Evolutionary conservation across 2,329 filamentous ascomycete genomes (phyloP).

Genomic region (Colletotrichum liriopes): DNA sequence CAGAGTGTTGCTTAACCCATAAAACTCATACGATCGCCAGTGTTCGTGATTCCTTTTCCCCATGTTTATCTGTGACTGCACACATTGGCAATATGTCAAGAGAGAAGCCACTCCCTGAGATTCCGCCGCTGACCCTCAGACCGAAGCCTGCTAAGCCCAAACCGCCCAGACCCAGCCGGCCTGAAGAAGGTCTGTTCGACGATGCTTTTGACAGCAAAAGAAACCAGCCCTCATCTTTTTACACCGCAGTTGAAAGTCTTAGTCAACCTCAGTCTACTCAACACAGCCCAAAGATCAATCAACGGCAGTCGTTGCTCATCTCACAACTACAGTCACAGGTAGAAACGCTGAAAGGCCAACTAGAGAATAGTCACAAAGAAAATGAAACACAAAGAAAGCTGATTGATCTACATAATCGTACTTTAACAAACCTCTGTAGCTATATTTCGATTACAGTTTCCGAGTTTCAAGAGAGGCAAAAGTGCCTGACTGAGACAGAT

Average conservation of each 20-base stretch:
- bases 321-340: slow-evolving; percentile 7
- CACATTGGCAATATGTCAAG: neutral
- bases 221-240: neutral
- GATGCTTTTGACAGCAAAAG: neutral
- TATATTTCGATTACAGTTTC: slow-evolving; percentile 19
- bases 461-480: slow-evolving; percentile 6
- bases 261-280: neutral
- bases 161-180: neutral
- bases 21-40: too few relatives aligned
- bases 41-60: neutral
- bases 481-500: neutral
- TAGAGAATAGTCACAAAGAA: slow-evolving; percentile 3
- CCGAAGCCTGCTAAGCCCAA: neutral
- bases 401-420: slow-evolving; percentile 4
- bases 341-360: neutral
- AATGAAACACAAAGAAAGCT: slow-evolving; percentile 4
- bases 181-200: slow-evolving; percentile 2
- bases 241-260: neutral
- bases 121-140: neutral
- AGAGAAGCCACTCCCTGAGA: slow-evolving; percentile 3
- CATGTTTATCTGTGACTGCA: neutral
- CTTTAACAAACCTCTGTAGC: slow-evolving; percentile 13
- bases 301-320: slow-evolving; percentile 17
- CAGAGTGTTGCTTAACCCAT: too few relatives aligned
- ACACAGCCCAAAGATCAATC: neutral